Evolutionary conservation across 495 filamentous ascomycete species (phyloP), one percentile per base, ranked within the genome.

Genomic region (Aspergillus funiculosus): DNA sequence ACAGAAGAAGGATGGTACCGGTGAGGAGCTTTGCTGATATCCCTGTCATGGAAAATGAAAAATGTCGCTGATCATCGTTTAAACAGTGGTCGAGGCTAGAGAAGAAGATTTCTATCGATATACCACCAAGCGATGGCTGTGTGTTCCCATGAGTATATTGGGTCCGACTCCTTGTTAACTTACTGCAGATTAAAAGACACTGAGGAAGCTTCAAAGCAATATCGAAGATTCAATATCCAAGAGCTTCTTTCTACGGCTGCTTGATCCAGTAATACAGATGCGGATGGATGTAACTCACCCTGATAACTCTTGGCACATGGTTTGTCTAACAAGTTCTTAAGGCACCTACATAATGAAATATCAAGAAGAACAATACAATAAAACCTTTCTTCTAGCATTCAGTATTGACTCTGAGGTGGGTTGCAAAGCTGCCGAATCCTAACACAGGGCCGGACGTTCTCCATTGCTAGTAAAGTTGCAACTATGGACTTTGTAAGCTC

Each of bases 391-490:
- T 10, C n/a, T 37, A 3, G 22, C 34, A 1, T 37, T 37, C 34
- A 9, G 22, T 11, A 11, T 20, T 19, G 22, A 37, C 1, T 20
- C 34, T 11, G 34, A 37, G 17, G 34, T 37, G 2, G n/a, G 34
- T 37, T 7, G 34, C 17, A 7, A 19, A 37, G 17, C 34, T 37
- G 17, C 34, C 34, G 11, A 37, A 37, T 15, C 39, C 39, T 2
- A 42, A 42, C 27, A 25, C 39, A 4, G 39, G 24, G 7, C 39
- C 39, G 8, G 11, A 3, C 1, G 8, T 30, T 30, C 8, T 43
- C 28, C 5, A 34, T 15, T 18, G 40, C 40, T 17, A 43, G 28
- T 22, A 28, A 43, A n/a, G 40, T 43, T 21, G 40, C 40, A n/a
- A 43, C 27, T 1, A 31, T 43, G 27, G 27, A 43, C 3, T 43